phyloP scores from a whole-genome alignment of 306 rosid genomes.

The Glycine tomentella region DNA sequence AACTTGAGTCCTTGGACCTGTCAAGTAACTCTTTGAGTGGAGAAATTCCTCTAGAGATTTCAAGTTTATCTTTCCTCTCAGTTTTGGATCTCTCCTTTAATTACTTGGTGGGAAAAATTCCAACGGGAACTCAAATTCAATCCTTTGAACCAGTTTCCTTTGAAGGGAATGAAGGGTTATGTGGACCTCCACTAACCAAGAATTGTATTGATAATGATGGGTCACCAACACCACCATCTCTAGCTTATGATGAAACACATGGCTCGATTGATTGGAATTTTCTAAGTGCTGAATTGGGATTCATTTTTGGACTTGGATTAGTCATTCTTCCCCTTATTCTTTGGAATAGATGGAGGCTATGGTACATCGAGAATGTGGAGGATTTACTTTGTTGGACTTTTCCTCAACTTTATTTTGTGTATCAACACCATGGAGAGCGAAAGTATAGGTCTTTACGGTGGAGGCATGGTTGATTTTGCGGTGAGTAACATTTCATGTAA shows the following conservation, averaged over 20 bases:
- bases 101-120: conserved; percentile 47
- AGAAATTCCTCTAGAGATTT: conserved; percentile 41
- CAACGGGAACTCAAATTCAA: conserved; percentile 40
- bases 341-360: conserved; percentile 32
- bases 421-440: not conserved
- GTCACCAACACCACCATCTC: not conserved
- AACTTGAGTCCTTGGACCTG: conserved; percentile 52
- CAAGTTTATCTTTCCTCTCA: conserved; percentile 39
- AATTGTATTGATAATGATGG: not conserved
- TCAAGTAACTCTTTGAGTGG: conserved; percentile 45
- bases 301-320: conserved; percentile 18
- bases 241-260: not conserved
- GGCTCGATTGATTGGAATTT: conserved; percentile 21
- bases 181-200: conserved; percentile 41
- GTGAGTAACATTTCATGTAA: not conserved
- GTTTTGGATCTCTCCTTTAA: conserved; percentile 52
- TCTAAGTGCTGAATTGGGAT: conserved; percentile 39
- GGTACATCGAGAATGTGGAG: conserved; percentile 17
- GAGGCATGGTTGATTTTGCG: not conserved
- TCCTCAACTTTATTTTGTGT: conserved; percentile 19
- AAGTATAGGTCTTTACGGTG: conserved; percentile 25
- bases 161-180: conserved; percentile 44
- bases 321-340: conserved; percentile 11
- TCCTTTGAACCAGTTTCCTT: conserved; percentile 41
- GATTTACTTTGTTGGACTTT: conserved; percentile 14